Conservation (phyloP, 2,329 filamentous ascomycete species). For the Apiospora pterosperma region DNA sequence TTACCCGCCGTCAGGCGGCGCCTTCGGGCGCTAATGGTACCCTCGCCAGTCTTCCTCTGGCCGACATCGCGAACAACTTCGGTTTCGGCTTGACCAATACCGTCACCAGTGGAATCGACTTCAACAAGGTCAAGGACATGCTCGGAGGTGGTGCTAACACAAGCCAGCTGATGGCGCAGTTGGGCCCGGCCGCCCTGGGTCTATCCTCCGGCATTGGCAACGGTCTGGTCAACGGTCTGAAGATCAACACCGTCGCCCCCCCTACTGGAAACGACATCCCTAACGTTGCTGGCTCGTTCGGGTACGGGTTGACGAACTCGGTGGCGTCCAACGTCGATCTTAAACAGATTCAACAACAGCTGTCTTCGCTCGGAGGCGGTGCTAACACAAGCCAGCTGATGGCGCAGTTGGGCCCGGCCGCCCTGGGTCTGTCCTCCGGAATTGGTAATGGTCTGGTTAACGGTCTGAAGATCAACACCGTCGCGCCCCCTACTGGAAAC, state of each 20-base stretch:
- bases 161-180: constrained; percentile 7
- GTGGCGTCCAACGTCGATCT: constrained; percentile 16
- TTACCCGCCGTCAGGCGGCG: neutral
- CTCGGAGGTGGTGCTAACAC: constrained; percentile 18
- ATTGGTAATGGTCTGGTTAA: constrained; percentile 15
- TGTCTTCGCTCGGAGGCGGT: neutral
- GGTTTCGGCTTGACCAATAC: constrained; percentile 14
- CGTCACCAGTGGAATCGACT: constrained; percentile 11
- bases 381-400: constrained; percentile 11
- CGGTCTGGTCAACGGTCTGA: constrained; percentile 16
- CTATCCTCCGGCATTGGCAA: constrained; percentile 15
- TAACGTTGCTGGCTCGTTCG: constrained; percentile 16
- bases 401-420: constrained; percentile 12
- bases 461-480: constrained; percentile 14
- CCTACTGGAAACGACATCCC: constrained; percentile 10
- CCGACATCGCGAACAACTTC: constrained; percentile 9
- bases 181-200: constrained; percentile 13
- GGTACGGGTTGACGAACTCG: constrained; percentile 19
- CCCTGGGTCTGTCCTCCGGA: constrained; percentile 12
- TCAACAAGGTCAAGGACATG: constrained; percentile 8
- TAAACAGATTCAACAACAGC: constrained; percentile 5
- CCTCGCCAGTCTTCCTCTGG: neutral
- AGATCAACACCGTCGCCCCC: constrained; percentile 9
- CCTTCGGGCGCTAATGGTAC: neutral
- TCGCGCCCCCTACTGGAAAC: constrained; percentile 7